Evolutionary conservation across 2,329 filamentous ascomycete species (phyloP), one percentile per base, ranked within the genome.

Genomic region (Phaeosphaeriaceae sp.): DNA sequence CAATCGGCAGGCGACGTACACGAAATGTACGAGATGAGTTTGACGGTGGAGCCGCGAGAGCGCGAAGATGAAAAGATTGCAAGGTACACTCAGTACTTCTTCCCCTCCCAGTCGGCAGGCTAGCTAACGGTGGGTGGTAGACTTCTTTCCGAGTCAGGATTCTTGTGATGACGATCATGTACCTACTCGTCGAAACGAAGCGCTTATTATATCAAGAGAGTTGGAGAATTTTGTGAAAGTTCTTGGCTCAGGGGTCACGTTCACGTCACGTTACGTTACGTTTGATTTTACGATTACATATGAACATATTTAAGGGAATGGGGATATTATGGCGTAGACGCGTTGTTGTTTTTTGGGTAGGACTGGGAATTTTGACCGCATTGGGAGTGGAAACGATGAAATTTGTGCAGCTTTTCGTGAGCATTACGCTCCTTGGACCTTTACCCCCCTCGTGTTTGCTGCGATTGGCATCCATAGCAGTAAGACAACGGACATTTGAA

Each of bases 41-140:
- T 99, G 77, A 83, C 87, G 67, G 87, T 99, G 52, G 94, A 99
- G 74, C 94, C 94, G 56, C 85, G 94, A 67, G 94, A 99, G 79
- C 85, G 94, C 66, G 94, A 99, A 79, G 94, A 99, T 71, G 94
- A 99, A 79, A 97, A 97, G 83, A 97, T 99, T 81, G 93, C 96
- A 72, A 95, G 94, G 92, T 96, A 87, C 52, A 60, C 54, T 33
- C 43, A 48, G 37, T 56, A 44, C 46, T 53, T 48, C 39, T 39
- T 47, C 33, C 42, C 26, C 32, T 50, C 41, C 33, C 32, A 30
- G 9, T 34, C 45, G 30, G 35, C 38, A 32, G 39, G 26, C 20
- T 44, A 32, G 52, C 58, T 60, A 56, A 61, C 52, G 49, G 41
- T 35, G n/a, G 23, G 23, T 11, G 37, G 48, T 56, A 82, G 79